Base-by-base conservation (phyloP, 768 basidiomycete species). In the Kwoniella dendrophila region DNA sequence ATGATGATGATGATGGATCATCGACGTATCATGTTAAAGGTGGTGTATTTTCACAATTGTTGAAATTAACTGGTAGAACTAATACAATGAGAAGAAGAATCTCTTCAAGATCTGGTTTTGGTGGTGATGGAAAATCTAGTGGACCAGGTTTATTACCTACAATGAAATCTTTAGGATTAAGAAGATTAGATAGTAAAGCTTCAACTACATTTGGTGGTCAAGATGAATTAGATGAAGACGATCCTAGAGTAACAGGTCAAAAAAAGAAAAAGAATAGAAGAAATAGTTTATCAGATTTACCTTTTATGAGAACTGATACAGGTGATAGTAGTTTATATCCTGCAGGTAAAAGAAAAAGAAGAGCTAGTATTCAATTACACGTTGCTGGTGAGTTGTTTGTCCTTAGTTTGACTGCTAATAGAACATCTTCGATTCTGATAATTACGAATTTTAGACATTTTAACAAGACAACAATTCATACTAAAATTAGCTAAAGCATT, bases 401-500 rank as follows among this genome's bases (percentile, higher is more conserved):
- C 33, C 14, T 49, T 47, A n/a, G n/a, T n/a, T n/a, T n/a, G n/a
- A n/a, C n/a, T n/a, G n/a, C n/a, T n/a, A n/a, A n/a, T n/a, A n/a
- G n/a, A n/a, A n/a, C n/a, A n/a, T n/a, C n/a, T n/a, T n/a, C n/a
- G n/a, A n/a, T n/a, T n/a, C 16, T 20, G 52, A 30, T 30, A 52
- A 40, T 29, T 56, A 44, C 14, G 2, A 10, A 4, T 10, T 40
- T 52, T 61, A 48, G 68, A 68, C 14, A 86, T 92, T 76, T 80
- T 88, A 41, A 85, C 88, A 64, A 84, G 94, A 53, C 92, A 94
- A 67, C 85, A 86, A 59, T 97, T 95, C 79, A 80, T 96, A 24
- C 84, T 92, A 72, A 90, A 86, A 73, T 84, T 96, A 29, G 90
- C 92, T 16, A 85, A 87, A 63, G 87, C 90, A 18, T 82, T 96